Percentiles rank a stretch among this genome's conserved stretches.
Conservation (phyloP, 2,329 filamentous ascomycete species). For the Rhynchosporium graminicola region DNA sequence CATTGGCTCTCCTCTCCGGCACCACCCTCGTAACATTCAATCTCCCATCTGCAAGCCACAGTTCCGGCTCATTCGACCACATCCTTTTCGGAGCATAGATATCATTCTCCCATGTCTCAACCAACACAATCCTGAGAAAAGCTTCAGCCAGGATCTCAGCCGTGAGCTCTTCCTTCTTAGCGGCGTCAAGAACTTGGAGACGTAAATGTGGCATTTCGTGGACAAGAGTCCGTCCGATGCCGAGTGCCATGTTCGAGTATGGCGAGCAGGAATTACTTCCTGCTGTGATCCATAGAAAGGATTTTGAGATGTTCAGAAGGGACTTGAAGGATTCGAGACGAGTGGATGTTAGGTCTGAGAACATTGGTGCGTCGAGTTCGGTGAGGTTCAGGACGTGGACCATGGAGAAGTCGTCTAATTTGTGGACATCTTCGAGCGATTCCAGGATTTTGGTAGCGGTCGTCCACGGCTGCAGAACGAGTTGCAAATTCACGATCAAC, state of each 20-base stretch:
- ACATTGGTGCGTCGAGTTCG: slow-evolving; percentile 19
- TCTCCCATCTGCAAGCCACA: slow-evolving; percentile 20
- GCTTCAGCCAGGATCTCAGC: slow-evolving; percentile 20
- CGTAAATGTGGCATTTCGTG: slow-evolving; percentile 29
- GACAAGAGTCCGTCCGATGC: slow-evolving; percentile 25
- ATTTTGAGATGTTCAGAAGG: slow-evolving; percentile 17
- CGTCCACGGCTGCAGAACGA: slow-evolving; percentile 1
- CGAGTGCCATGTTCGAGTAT: slow-evolving; percentile 27
- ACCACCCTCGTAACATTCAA: slow-evolving; percentile 27
- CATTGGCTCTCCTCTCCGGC: slow-evolving; percentile 18
- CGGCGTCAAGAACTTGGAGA: slow-evolving; percentile 29
- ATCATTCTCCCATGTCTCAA: slow-evolving; percentile 21
- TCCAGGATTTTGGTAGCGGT: neutral
- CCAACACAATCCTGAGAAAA: slow-evolving; percentile 16
- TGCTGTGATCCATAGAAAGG: slow-evolving; percentile 28
- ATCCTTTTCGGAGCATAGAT: slow-evolving; percentile 13
- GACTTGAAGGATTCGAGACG: slow-evolving; percentile 17
- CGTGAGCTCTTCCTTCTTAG: slow-evolving; percentile 8
- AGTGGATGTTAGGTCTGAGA: slow-evolving; percentile 6
- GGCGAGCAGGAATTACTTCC: slow-evolving; percentile 21
- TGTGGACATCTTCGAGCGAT: slow-evolving; percentile 13
- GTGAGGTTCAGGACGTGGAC: slow-evolving; percentile 19
- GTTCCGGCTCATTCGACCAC: slow-evolving; percentile 29
- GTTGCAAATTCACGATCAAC: neutral
- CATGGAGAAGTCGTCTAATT: neutral